Conservation (phyloP, 345 rosid genomes). For the Excoecaria agallocha region DNA sequence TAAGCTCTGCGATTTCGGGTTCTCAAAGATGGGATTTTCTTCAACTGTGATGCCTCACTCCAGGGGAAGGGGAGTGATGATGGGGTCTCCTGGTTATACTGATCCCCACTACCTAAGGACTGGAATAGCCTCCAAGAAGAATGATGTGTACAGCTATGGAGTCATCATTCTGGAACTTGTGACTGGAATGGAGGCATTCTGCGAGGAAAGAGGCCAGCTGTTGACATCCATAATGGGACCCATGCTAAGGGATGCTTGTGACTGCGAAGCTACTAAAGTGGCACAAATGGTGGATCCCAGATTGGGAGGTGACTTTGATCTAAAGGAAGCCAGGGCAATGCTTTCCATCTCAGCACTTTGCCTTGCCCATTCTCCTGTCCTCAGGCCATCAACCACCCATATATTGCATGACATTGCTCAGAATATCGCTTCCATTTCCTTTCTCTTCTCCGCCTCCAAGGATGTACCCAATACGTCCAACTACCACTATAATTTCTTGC, state of each 20-base stretch:
- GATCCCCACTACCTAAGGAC: conserved; percentile 85
- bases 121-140: conserved; percentile 77
- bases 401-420: conserved; percentile 39
- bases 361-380: conserved; percentile 44
- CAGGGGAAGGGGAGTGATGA: conserved; percentile 47
- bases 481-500: no score
- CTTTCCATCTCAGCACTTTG: conserved; percentile 49
- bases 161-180: conserved; percentile 70
- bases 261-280: conserved; percentile 21
- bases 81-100: conserved; percentile 86
- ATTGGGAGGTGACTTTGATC: conserved; percentile 41
- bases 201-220: conserved; percentile 51
- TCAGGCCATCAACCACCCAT: conserved; percentile 60
- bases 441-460: conserved; percentile 15
- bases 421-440: conserved; percentile 38
- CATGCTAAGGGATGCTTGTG: conserved; percentile 23
- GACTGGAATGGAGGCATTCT: conserved; percentile 73
- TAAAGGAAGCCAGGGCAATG: conserved; percentile 58
- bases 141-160: conserved; percentile 79
- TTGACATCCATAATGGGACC: conserved; percentile 46
- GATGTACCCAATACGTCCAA: neutral
- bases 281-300: conserved; percentile 59
- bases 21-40: conserved; percentile 81
- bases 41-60: conserved; percentile 47
- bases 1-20: conserved; percentile 90